These are phyloP conservation scores for Onygenales sp. DNA, from an alignment of 2,329 filamentous ascomycete species.

Conservation along the genomic window DNA sequence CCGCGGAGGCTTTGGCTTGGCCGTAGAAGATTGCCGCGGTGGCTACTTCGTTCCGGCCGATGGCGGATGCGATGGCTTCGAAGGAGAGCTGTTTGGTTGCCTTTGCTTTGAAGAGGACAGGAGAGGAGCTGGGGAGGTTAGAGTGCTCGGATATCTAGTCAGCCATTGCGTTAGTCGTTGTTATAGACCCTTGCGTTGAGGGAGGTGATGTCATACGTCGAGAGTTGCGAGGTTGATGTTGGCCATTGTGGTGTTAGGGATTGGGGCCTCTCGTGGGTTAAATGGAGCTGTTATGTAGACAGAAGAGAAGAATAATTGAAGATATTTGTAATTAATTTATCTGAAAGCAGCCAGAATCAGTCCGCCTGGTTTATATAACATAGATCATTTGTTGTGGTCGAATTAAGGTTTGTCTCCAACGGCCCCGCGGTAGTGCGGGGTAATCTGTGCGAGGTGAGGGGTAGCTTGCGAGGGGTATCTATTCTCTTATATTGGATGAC, in stretches of 20 bases:
- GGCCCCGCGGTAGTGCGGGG: too few relatives aligned
- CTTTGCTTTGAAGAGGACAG: slow-evolving; percentile 73
- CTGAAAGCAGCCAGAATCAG: too few relatives aligned
- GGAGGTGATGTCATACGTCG: not conserved
- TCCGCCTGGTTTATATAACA: too few relatives aligned
- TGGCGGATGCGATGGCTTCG: slow-evolving; percentile 61
- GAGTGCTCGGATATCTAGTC: slow-evolving; percentile 54
- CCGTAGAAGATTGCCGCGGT: slow-evolving; percentile 87
- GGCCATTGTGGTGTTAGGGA: not conserved
- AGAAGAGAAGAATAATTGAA: not conserved
- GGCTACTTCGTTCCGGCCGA: slow-evolving; percentile 74
- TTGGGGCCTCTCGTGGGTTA: not conserved
- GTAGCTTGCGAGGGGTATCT: too few relatives aligned
- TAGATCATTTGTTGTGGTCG: too few relatives aligned
- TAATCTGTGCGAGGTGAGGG: too few relatives aligned
- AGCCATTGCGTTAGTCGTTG: not conserved
- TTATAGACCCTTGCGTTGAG: not conserved
- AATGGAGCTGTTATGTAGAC: not conserved
- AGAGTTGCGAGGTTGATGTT: slow-evolving; percentile 3
- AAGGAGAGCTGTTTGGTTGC: slow-evolving; percentile 66
- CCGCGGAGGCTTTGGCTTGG: slow-evolving; percentile 61
- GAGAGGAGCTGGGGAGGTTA: slow-evolving; percentile 60
- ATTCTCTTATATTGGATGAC: too few relatives aligned
- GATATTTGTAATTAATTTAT: too few relatives aligned
- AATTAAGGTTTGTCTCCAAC: too few relatives aligned